A percentile compares a stretch with the other conserved stretches of the same genome.
phyloP scores from a whole-genome alignment of 768 basidiomycete species.

The Boletus sp. region DNA sequence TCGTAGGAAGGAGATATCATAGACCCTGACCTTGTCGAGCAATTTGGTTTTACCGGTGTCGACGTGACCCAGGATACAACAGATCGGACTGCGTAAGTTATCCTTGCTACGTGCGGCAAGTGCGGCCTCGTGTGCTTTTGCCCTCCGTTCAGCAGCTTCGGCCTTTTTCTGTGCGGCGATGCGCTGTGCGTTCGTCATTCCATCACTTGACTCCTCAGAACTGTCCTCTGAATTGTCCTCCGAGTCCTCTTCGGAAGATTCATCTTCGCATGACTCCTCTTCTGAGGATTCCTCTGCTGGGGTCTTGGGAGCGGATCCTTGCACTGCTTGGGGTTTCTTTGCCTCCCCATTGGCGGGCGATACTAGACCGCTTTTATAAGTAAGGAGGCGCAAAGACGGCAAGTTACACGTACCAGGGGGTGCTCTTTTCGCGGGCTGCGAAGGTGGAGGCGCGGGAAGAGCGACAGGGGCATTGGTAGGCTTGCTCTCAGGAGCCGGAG shows the following conservation, averaged over 20 bases:
- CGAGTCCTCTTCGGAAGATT: constrained; percentile 47
- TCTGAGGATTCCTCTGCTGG: constrained; percentile 27
- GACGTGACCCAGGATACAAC: constrained; percentile 98
- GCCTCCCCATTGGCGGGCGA: constrained; percentile 6
- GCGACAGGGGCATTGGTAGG: constrained; percentile 7
- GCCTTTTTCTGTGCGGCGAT: constrained; percentile 72
- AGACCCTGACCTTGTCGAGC: constrained; percentile 77
- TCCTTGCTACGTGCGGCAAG: constrained; percentile 86
- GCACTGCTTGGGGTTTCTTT: constrained; percentile 22
- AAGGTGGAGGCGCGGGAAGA: not conserved
- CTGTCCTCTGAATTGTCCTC: constrained; percentile 48
- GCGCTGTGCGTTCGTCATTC: constrained; percentile 65
- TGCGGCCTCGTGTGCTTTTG: constrained; percentile 81
- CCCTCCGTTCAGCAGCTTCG: constrained; percentile 77
- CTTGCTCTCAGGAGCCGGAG: constrained; percentile 16
- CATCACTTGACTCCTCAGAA: constrained; percentile 53
- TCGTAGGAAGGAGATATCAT: not conserved
- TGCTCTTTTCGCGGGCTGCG: constrained; percentile 4
- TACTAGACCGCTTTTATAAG: constrained; percentile 1
- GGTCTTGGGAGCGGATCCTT: constrained; percentile 28
- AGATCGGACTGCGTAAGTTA: constrained; percentile 92
- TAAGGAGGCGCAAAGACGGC: not conserved
- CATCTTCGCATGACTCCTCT: constrained; percentile 41
- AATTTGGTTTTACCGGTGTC: constrained; percentile 99
- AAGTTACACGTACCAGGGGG: constrained; percentile 10